Evolutionary conservation across 2,329 filamentous ascomycete species (phyloP), one percentile per base, ranked within the genome.

Genomic region (Pseudogymnoascus sp.): DNA sequence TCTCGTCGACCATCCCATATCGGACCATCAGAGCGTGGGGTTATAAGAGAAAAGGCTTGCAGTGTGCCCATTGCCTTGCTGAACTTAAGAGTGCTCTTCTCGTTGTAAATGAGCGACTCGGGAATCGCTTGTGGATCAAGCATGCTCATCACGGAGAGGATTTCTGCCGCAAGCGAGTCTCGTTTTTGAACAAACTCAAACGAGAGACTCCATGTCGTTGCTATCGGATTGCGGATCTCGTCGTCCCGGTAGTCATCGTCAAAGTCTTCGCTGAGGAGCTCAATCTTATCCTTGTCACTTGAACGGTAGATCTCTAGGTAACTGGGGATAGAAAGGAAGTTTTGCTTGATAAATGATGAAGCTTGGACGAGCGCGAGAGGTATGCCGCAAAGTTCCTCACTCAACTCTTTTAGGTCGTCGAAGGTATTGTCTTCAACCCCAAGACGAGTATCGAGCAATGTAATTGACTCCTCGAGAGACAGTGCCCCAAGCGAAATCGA

Each of bases 291-390:
- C 12, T 58, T 22, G 25, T 61, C 53, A 15, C 35, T 63, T 12
- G 25, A 43, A 5, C 41, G 25, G 30, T 57, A 61, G 11, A 57
- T 22, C 33, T 58, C 33, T 1, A 65, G 38, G 41, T 68, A 68
- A 7, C 18, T 18, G 8, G 36, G 18, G 11, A 39, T 53, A 5
- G 43, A 20, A n/a, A 30, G 47, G n/a, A 20, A 35, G 33, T 39
- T 73, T 18, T 65, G 64, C 58, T 69, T 69, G 60, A 78, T 72
- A 59, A 70, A 77, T 6, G 70, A 68, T 1, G 70, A 68, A 15
- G 74, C 74, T 57, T 75, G 73, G 35, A 61, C 67, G 41, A 76
- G 71, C 2, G 74, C 74, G 1, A 76, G 66, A 0, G 74, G 73
- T 5, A 76, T 63, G 39, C 70, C 57, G 2, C 63, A 61, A 0